phyloP scores from a whole-genome alignment of 2,329 filamentous ascomycete species.

The Colletotrichum kahawae region DNA sequence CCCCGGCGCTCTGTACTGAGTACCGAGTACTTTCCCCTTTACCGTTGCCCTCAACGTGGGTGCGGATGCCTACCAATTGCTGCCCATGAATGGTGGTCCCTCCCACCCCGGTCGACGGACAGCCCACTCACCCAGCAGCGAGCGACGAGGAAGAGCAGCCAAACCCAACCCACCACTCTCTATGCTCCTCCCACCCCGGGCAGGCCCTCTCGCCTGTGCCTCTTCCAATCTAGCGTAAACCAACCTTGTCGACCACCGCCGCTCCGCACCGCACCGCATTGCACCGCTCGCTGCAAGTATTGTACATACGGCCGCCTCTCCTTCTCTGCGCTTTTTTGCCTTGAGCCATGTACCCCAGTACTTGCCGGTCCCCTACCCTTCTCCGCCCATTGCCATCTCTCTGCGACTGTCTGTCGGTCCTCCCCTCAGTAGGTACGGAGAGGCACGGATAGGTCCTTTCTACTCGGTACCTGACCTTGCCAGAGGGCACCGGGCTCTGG shows the following conservation, averaged over 20 bases:
- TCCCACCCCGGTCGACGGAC: constrained; percentile 13
- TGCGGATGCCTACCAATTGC: not conserved
- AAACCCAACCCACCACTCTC: constrained; percentile 13
- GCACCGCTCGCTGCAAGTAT: not conserved
- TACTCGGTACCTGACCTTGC: not conserved
- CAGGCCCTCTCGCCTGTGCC: constrained; percentile 13
- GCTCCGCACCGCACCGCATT: constrained; percentile 1
- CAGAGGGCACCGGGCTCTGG: not conserved
- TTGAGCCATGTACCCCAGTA: not conserved
- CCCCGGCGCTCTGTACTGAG: not conserved
- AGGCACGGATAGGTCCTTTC: not conserved
- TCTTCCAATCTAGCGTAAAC: constrained; percentile 15
- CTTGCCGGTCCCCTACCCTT: not conserved
- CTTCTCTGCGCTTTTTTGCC: not conserved
- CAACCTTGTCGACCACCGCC: constrained; percentile 14
- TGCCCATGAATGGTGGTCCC: not conserved
- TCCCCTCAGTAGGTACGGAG: not conserved
- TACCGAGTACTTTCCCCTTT: not conserved
- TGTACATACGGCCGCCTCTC: not conserved
- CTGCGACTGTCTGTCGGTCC: not conserved
- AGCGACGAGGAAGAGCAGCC: not conserved
- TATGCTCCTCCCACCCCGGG: constrained; percentile 2
- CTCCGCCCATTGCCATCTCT: not conserved
- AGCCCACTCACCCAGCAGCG: constrained; percentile 10
- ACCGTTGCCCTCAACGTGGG: not conserved